These are phyloP conservation scores for Ceratobasidium papillatum DNA, from an alignment of 1,284 basidiomycete species.

Conservation along the genomic window DNA sequence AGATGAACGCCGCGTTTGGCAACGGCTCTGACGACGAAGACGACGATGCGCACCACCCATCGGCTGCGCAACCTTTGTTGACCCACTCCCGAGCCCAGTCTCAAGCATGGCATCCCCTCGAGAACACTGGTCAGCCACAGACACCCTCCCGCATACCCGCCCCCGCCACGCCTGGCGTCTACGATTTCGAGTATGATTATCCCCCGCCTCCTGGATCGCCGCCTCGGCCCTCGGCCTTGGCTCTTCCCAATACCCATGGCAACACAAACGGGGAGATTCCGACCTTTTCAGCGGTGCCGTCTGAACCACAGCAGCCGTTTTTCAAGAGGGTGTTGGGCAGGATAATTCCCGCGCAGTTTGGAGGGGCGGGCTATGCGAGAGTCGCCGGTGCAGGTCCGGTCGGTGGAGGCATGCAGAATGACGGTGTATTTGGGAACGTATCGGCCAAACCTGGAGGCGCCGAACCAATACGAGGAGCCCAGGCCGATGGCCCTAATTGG, in stretches of 20 bases:
- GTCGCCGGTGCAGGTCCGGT: conserved; percentile 50
- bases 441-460: conserved; percentile 78
- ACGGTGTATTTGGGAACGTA: conserved; percentile 96
- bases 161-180: conserved; percentile 54
- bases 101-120: conserved; percentile 29
- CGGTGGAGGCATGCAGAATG: conserved; percentile 88
- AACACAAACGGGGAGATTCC: conserved; percentile 84
- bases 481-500: conserved; percentile 70
- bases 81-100: conserved; percentile 36
- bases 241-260: conserved; percentile 71
- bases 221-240: conserved; percentile 67
- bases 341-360: conserved; percentile 78
- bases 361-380: conserved; percentile 54
- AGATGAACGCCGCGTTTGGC: conserved; percentile 50
- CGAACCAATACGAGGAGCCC: conserved; percentile 59
- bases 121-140: conserved; percentile 6
- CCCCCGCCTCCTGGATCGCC: conserved; percentile 86
- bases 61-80: conserved; percentile 39
- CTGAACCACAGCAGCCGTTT: conserved; percentile 58
- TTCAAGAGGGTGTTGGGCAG: conserved; percentile 69
- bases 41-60: conserved; percentile 43
- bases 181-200: conserved; percentile 86
- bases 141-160: conserved; percentile 20
- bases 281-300: conserved; percentile 58
- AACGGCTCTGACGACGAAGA: conserved; percentile 46